Conservation (phyloP, 2,329 filamentous ascomycete species). For the Exserohilum rostratum region DNA sequence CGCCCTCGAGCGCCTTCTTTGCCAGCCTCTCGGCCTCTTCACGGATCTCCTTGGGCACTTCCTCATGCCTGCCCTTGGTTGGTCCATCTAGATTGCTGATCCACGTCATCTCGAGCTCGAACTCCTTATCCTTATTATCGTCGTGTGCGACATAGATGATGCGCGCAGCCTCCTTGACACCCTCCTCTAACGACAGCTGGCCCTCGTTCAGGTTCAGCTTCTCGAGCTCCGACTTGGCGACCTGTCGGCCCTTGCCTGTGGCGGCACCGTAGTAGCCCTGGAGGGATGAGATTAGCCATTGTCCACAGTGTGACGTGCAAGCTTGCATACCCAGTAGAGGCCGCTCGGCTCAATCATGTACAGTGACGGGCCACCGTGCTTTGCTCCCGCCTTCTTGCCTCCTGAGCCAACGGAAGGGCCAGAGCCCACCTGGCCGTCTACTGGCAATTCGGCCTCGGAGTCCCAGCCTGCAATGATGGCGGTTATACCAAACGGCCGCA, state of each 20-base stretch:
- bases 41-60: conserved; percentile 86
- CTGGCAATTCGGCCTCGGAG: conserved; percentile 80
- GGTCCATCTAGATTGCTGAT: conserved; percentile 83
- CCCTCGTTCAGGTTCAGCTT: conserved; percentile 87
- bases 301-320: not conserved
- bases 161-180: conserved; percentile 91
- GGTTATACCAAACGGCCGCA: conserved; percentile 95
- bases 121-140: conserved; percentile 99
- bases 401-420: conserved; percentile 81
- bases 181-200: conserved; percentile 79
- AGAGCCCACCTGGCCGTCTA: conserved; percentile 87
- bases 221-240: conserved; percentile 97
- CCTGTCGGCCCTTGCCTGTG: conserved; percentile 94
- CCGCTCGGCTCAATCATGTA: conserved; percentile 99
- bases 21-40: conserved; percentile 94
- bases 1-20: conserved; percentile 85
- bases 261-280: conserved; percentile 96
- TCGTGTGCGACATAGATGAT: conserved; percentile 99
- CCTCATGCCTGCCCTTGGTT: conserved; percentile 89
- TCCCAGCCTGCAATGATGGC: conserved; percentile 95
- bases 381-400: conserved; percentile 76
- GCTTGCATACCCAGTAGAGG: conserved; percentile 76
- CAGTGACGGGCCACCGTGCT: conserved; percentile 86
- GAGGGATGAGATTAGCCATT: conserved; percentile 8
- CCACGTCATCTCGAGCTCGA: conserved; percentile 99